Base-by-base conservation (phyloP, 768 basidiomycete genomes). In the Sistotremastrum niveocremeum region DNA sequence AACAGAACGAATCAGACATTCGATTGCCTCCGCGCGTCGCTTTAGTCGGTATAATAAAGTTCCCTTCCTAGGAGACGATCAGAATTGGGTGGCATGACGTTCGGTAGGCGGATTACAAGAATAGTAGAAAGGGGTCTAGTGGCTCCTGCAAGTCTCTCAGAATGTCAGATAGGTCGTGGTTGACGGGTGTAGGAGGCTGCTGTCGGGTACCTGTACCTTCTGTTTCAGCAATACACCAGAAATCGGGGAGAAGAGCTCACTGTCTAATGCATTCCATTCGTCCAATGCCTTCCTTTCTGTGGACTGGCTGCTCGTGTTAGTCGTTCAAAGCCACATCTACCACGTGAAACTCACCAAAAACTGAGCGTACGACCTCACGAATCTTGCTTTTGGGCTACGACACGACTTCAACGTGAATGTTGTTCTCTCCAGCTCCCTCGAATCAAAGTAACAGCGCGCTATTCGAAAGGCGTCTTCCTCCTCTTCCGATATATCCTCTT, bases 11-110 rank as follows among this genome's bases (percentile, higher is more conserved):
- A 95, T 67, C 9, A 77, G 74, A 52, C 69, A 73, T 58, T 93
- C 89, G 8, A 94, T 84, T 1, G 94, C 89, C 57, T 89, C 84
- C 49, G 87, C 80, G 29, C 89, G 74, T 49, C 84, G 72, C 41
- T 77, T 77, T 42, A 93, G 65, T 8, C 87, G 79, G 39, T 77
- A 79, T 45, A 94, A 74, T 51, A 95, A 79, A 4, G 97, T 63
- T 0, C 83, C 85, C 60, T 88, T 85, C 51, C 90, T 95, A 58
- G 40, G 33, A 34, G 44, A 31, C 32, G 37, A 48, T 39, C 39
- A 44, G 49, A 44, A 54, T 42, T 34, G 30, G 37, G 51, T 46
- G 32, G 42, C 10, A 39, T 40, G 50, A 39, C 42, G 31, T 4
- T 39, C 34, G 44, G 49, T 35, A 37, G 32, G 12, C 42, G 3